Evolutionary conservation across 164 flowering plant species (phyloP), one percentile per base, ranked within the genome.

Genomic region (Warburgia ugandensis): DNA sequence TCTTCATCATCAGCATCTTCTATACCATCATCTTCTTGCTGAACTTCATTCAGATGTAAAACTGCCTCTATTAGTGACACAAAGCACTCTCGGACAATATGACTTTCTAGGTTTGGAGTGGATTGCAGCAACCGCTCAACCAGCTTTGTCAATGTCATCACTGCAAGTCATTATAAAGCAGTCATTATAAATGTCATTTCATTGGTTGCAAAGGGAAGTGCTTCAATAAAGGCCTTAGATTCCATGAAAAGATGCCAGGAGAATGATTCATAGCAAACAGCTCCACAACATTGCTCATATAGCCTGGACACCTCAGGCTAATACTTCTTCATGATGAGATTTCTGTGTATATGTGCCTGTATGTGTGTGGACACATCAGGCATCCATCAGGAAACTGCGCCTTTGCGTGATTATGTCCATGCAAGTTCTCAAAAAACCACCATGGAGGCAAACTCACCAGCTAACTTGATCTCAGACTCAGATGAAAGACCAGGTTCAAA

Each of bases 391-490:
- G 14, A n/a, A n/a, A n/a, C n/a, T n/a, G n/a, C n/a, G n/a, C n/a
- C n/a, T n/a, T n/a, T n/a, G n/a, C n/a, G 39, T 14, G 46, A 32
- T 20, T 4, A 48, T 48, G n/a, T 13, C 32, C 16, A 6, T 23
- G 10, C 45, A 39, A 5, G n/a, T 19, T 29, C 17, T n/a, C 2
- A 43, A 29, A 33, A 26, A 17, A 27, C 4, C 30, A 13, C 12
- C 28, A 28, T 43, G 19, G 28, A 45, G 44, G 38, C 33, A 28
- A 33, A 63, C 81, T 60, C 28, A 86, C 95, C 89, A 44, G 53
- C 54, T 54, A 83, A 68, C 68, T 79, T 86, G 28, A 81, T 68
- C 67, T 83, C 90, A 3, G 84, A 75, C 52, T 55, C 72, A 17
- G 58, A 28, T 10, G 72, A 67, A 26, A 76, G 63, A 55, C 61